Evolutionary conservation across 2,329 filamentous ascomycete species (phyloP).

Genomic region (Fusarium sp.): DNA sequence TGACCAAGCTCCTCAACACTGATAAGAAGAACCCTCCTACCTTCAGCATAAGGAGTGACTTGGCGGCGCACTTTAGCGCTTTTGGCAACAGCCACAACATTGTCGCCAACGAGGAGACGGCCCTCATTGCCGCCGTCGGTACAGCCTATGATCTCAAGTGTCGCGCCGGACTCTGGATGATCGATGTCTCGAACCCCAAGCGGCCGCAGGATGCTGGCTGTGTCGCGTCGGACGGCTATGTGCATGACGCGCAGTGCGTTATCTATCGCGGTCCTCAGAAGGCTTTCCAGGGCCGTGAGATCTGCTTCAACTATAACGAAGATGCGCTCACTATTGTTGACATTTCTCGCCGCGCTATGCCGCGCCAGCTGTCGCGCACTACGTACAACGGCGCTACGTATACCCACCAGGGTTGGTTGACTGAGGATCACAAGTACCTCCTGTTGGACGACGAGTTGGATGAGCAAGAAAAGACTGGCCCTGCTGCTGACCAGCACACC

Average conservation of each 20-base stretch:
- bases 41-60: conserved; percentile 5
- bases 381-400: conserved; percentile 16
- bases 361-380: conserved; percentile 12
- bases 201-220: conserved; percentile 13
- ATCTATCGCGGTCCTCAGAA: conserved; percentile 12
- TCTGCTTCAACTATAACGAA: conserved; percentile 21
- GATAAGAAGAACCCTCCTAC: conserved; percentile 7
- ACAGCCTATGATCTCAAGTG: conserved; percentile 8
- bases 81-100: conserved; percentile 22
- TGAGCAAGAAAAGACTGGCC: conserved; percentile 57
- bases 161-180: conserved; percentile 16
- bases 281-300: conserved; percentile 8
- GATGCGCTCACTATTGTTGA: conserved; percentile 17
- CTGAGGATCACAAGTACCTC: conserved; percentile 57
- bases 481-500: conserved; percentile 55
- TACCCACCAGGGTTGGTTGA: conserved; percentile 65
- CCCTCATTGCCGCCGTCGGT: conserved; percentile 1
- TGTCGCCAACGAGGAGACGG: conserved; percentile 2
- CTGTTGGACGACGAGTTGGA: conserved; percentile 67
- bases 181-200: conserved; percentile 5
- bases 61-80: background rate
- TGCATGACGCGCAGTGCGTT: conserved; percentile 15
- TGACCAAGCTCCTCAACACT: conserved; percentile 62
- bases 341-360: conserved; percentile 13
- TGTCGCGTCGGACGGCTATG: background rate